Base-by-base conservation (phyloP, 78 protist species). In the slime mould (Dictyostelium discoideum) region DNA sequence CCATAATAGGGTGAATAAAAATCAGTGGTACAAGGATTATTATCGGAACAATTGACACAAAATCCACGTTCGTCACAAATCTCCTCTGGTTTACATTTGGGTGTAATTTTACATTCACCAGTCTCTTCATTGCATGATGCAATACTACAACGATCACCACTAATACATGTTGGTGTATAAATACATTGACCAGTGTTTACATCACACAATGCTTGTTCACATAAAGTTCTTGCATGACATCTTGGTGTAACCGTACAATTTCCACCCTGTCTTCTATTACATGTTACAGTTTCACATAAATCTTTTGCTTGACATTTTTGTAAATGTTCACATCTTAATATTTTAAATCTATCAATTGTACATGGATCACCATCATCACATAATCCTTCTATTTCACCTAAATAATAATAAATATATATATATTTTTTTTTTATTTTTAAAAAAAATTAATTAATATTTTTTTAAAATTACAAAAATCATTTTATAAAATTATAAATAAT, bases 1-100 rank as follows among this genome's bases (percentile, higher is more conserved):
- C 81, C 93, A 29, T n/a, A 74, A 37, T 74, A 74, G 0, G 73
- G 93, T 87, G 69, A 87, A 77, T 24, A 77, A 16, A 63, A 87
- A 82, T 50, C 86, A n/a, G 72, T 50, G 20, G 86, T 82, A 29
- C 86, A 82, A 24, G 86, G 86, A 54, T 82, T 82, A 14, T 22
- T 22, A 16, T 82, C 86, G 5, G 29, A 22, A 29, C 86, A 82
- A n/a, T 39, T n/a, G 3, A 79, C 84, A 37, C 81, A 74, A 37
- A 37, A 74, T 16, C 81, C 81, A 74, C 81, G 50, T 6, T 74
- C 81, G 16, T 74, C 48, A 74, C 81, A 74, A 16, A 74, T 74
- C 11, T 74, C 81, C 39, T 74, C 81, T 29, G 26, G 24, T 37
- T 74, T 74, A 18, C 81, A 74, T 74, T 37, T 37, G 44, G 84